These are phyloP conservation scores for Wallemia hederae DNA, from an alignment of 1,284 basidiomycete genomes.

Conservation along the genomic window DNA sequence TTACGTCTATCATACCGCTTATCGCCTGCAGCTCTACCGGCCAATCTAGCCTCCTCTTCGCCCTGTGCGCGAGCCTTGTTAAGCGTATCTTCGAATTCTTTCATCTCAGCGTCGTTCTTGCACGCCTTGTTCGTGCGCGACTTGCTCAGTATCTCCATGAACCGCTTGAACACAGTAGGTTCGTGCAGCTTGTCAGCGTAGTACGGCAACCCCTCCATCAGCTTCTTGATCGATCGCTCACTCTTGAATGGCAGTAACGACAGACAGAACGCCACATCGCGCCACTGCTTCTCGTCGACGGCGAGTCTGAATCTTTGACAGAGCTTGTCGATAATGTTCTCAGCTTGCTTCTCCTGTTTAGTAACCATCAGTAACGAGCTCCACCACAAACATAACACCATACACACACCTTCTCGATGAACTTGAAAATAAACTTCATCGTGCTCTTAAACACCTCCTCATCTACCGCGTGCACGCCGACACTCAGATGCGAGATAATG, in stretches of 20 bases:
- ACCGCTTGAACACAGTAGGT: constrained; percentile 46
- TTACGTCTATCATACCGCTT: not conserved
- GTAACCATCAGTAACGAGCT: constrained; percentile 1
- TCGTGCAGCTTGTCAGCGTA: constrained; percentile 94
- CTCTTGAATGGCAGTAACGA: constrained; percentile 88
- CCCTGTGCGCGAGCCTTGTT: constrained; percentile 57
- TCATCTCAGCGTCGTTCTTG: constrained; percentile 58
- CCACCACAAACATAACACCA: not conserved
- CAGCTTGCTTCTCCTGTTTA: constrained; percentile 66
- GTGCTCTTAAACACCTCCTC: constrained; percentile 76
- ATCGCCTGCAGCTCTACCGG: constrained; percentile 32
- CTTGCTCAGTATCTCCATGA: constrained; percentile 63
- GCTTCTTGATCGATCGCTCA: constrained; percentile 78
- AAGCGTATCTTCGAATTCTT: constrained; percentile 73
- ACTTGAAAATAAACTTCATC: constrained; percentile 82
- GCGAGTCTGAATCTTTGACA: constrained; percentile 76
- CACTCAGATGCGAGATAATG: constrained; percentile 77
- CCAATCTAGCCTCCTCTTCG: constrained; percentile 62
- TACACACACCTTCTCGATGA: constrained; percentile 65
- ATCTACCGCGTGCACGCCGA: constrained; percentile 75
- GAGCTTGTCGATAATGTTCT: constrained; percentile 75
- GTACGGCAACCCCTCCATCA: constrained; percentile 66
- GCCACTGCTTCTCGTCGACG: constrained; percentile 76
- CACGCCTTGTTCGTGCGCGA: constrained; percentile 58
- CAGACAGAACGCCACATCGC: constrained; percentile 85